These are phyloP conservation scores for Thelonectria blattea DNA, from an alignment of 2,329 filamentous ascomycete genomes.

Conservation along the genomic window DNA sequence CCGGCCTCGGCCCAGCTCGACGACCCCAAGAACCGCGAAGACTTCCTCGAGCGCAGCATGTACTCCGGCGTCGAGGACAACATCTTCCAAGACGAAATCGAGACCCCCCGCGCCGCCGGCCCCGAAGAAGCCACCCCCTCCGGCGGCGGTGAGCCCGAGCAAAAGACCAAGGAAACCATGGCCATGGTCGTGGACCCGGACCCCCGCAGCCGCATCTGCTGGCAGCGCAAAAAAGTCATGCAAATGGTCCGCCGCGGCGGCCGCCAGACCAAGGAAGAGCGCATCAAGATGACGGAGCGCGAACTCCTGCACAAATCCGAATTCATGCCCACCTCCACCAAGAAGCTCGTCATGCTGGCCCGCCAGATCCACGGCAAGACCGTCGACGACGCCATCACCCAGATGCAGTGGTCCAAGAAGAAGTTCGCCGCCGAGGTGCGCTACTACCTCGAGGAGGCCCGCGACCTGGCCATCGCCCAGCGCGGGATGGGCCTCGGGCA, in stretches of 20 bases:
- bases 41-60: conserved; percentile 49
- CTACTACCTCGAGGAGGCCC: conserved; percentile 80
- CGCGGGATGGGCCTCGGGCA: conserved; percentile 81
- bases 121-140: conserved; percentile 21
- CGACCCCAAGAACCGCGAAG: conserved; percentile 49
- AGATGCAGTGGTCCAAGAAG: conserved; percentile 97
- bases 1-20: conserved; percentile 45
- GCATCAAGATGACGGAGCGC: conserved; percentile 69
- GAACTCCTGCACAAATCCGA: conserved; percentile 66
- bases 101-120: conserved; percentile 41
- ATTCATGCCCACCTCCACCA: conserved; percentile 81
- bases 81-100: conserved; percentile 67
- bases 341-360: conserved; percentile 88
- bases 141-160: conserved; percentile 41
- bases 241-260: conserved; percentile 70
- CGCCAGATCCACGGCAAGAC: conserved; percentile 91
- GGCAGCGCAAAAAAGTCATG: conserved; percentile 85
- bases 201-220: conserved; percentile 72
- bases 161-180: conserved; percentile 58
- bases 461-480: conserved; percentile 78
- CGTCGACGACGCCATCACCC: conserved; percentile 89
- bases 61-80: conserved; percentile 58
- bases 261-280: conserved; percentile 61
- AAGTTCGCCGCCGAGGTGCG: conserved; percentile 82
- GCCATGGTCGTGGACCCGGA: conserved; percentile 75